Base-by-base conservation (phyloP, 2,329 filamentous ascomycete species). In the Ustulina deusta region DNA sequence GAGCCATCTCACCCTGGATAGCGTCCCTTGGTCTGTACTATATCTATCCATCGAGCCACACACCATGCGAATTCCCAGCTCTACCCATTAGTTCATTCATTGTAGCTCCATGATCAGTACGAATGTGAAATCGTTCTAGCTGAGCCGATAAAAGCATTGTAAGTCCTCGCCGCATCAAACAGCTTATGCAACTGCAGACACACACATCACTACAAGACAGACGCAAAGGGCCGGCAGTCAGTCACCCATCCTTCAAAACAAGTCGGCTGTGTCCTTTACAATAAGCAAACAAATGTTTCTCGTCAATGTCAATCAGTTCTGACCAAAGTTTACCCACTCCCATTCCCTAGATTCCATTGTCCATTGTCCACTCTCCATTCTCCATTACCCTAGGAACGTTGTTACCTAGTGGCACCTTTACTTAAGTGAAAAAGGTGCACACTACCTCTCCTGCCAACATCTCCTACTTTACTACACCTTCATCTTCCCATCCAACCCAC, bases 31-130 rank as follows among this genome's bases (percentile, higher is more conserved):
- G 42, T 25, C 44, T 66, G 66, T 69, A 70, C 55, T 60, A 64
- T 70, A 66, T 61, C 52, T 70, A 66, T 61, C 52, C 38, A 38
- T 56, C 40, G 57, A 54, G 42, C 44, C 15, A 44, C 56, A 13
- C 60, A 46, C 42, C 36, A 29, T 17, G 44, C 32, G 61, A 54
- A 61, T 46, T 55, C 61, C 17, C 68, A 56, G 40, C 63, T 70
- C 59, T 54, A 48, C 40, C 44, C 32, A 44, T 51, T 13, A 60
- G 25, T 54, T 13, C 5, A 32, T 55, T 6, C 6, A 48, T 48
- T 52, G 27, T 27, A 20, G 1, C 17, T 17, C 17, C 7, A 38
- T 42, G 25, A 17, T 17, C 15, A 55, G 9, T 15, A 34, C 46
- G 10, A 46, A 25, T 38, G 51, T 61, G 57, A 57, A 61, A 22